A percentile compares a stretch with the other conserved stretches of the same genome.
Evolutionary conservation across 2,329 filamentous ascomycete species (phyloP).

Genomic region (Curvularia hawaiiensis): DNA sequence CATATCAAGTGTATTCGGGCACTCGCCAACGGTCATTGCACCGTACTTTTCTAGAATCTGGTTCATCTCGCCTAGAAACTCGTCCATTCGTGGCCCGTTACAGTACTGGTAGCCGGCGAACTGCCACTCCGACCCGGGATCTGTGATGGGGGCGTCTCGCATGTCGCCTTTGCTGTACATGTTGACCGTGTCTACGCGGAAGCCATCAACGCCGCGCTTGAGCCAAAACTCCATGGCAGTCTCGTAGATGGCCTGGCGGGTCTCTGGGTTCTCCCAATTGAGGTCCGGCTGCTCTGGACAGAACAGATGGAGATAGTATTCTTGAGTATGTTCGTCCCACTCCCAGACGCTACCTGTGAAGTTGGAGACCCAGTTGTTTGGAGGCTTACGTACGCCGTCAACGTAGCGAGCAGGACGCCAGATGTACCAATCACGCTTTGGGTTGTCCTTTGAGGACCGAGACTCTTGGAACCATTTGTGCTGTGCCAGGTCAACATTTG

Average conservation of each 20-base stretch:
- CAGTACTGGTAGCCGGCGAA: conserved; percentile 59
- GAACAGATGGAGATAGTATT: conserved; percentile 81
- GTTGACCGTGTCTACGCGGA: conserved; percentile 49
- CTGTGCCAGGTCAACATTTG: conserved; percentile 23
- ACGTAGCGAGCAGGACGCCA: conserved; percentile 55
- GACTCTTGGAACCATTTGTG: conserved; percentile 65
- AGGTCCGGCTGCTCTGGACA: conserved; percentile 78
- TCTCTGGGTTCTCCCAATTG: conserved; percentile 79
- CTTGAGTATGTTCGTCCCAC: conserved; percentile 70
- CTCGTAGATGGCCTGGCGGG: conserved; percentile 72
- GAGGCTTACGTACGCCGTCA: conserved; percentile 67
- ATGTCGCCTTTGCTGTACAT: conserved; percentile 46
- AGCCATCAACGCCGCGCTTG: conserved; percentile 65
- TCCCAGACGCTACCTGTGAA: conserved; percentile 69
- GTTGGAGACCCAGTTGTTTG: conserved; percentile 75
- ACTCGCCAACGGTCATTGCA: conserved; percentile 73
- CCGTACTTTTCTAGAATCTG: conserved; percentile 64
- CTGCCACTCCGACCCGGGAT: conserved; percentile 40
- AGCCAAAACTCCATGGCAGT: conserved; percentile 79
- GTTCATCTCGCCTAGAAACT: conserved; percentile 70
- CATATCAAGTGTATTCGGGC: conserved; percentile 66
- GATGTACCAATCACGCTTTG: conserved; percentile 62
- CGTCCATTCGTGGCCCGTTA: conserved; percentile 72
- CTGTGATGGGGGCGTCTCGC: conserved; percentile 41
- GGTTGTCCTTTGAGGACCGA: conserved; percentile 54